These are phyloP conservation scores for Ceratobasidium sp. DNA, from an alignment of 1,284 basidiomycete genomes.

Conservation along the genomic window DNA sequence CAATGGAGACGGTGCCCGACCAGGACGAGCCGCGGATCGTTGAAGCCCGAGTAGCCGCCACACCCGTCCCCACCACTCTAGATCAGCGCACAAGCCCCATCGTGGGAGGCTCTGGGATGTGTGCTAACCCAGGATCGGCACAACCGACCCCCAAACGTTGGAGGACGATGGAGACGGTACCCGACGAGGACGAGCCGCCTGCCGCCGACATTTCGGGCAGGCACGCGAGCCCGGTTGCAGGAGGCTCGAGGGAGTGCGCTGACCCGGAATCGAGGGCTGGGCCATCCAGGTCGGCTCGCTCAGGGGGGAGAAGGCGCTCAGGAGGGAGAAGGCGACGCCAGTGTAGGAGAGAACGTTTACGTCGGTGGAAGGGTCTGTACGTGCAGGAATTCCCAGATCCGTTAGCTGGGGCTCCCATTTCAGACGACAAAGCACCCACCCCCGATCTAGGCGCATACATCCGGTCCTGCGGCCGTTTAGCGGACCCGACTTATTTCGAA, in stretches of 20 bases:
- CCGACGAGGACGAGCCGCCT: constrained; percentile 6
- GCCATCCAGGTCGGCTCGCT: not conserved
- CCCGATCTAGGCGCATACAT: constrained; percentile 5
- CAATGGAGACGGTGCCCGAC: not conserved
- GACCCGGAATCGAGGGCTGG: not conserved
- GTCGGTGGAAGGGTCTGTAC: not conserved
- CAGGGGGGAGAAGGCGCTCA: too few relatives aligned
- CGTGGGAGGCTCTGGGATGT: too few relatives aligned
- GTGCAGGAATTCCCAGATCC: constrained; percentile 3
- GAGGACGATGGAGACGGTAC: not conserved
- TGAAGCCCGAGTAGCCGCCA: not conserved
- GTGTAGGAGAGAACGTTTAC: not conserved
- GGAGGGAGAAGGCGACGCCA: not conserved
- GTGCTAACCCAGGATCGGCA: too few relatives aligned
- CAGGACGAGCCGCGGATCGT: not conserved
- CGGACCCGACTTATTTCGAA: not conserved
- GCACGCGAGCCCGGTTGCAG: not conserved
- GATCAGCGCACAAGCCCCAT: not conserved
- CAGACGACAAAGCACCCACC: not conserved
- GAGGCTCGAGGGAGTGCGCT: not conserved
- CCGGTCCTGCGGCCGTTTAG: not conserved
- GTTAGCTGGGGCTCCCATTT: constrained; percentile 5
- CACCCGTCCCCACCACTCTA: not conserved
- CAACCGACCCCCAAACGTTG: not conserved
- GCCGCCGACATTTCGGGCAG: too few relatives aligned